Percentiles rank a stretch among this genome's conserved stretches.
Conservation (phyloP, 805 yeast species). For the Clavispora carvajalis region DNA sequence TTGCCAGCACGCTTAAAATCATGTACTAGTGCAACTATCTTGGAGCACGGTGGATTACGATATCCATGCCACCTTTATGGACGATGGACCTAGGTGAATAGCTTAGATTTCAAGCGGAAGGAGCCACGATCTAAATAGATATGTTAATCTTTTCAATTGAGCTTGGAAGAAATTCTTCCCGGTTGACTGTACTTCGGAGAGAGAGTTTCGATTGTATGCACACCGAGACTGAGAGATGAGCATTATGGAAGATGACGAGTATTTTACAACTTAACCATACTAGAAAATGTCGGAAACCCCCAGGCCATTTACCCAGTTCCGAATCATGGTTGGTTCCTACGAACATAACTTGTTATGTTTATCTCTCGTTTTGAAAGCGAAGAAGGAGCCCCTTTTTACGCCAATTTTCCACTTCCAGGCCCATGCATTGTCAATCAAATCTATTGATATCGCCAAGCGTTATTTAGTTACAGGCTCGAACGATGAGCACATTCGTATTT, state of each 20-base stretch:
- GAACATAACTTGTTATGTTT: conserved; percentile 89
- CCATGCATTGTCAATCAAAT: conserved; percentile 81
- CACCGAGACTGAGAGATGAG: conserved; percentile 3
- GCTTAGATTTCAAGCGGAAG: no score
- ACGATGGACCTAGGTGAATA: no score
- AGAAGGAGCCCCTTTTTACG: conserved; percentile 58
- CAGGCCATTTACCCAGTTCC: conserved; percentile 38
- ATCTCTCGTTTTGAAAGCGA: conserved; percentile 56
- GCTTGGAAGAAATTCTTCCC: no score
- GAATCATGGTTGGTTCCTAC: conserved; percentile 91
- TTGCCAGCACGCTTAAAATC: no score
- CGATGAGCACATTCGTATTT: conserved; percentile 91
- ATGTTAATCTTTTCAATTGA: no score
- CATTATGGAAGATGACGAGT: conserved; percentile 1
- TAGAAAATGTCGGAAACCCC: conserved; percentile 6
- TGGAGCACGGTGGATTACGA: no score
- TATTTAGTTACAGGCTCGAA: conserved; percentile 91
- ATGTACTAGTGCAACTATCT: no score
- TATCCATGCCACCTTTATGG: no score
- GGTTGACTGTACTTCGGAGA: no score
- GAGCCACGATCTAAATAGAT: no score
- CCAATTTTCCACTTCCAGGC: conserved; percentile 96
- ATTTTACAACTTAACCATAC: neutral
- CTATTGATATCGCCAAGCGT: conserved; percentile 76
- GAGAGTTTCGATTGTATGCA: neutral